A percentile compares a stretch with the other conserved stretches of the same genome.
Conservation (phyloP, 2,329 filamentous ascomycete species). For the Diaporthe humulicola region DNA sequence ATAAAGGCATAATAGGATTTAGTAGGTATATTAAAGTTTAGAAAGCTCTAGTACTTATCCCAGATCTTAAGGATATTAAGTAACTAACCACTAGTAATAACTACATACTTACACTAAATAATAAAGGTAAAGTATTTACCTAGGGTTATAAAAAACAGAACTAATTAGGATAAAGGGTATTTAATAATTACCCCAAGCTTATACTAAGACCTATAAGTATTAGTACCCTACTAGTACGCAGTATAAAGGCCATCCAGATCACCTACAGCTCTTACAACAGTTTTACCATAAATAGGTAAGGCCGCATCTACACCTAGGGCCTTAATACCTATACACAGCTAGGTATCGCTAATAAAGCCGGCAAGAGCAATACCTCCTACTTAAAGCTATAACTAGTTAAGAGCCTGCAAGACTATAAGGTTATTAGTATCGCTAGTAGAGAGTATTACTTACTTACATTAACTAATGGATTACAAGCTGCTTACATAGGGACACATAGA, state of each 20-base stretch:
- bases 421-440: too few species aligned
- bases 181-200: slow-evolving; percentile 63
- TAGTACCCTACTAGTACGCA: slow-evolving; percentile 50
- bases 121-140: slow-evolving; percentile 73
- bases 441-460: too few species aligned
- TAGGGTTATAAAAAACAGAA: slow-evolving; percentile 81
- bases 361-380: too few species aligned
- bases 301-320: too few species aligned
- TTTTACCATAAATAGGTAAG: too few species aligned
- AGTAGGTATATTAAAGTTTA: slow-evolving; percentile 53
- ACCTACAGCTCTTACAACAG: too few species aligned
- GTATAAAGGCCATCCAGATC: slow-evolving; percentile 74
- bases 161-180: slow-evolving; percentile 69
- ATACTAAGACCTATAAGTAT: slow-evolving; percentile 48
- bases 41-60: slow-evolving; percentile 65
- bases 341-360: slow-evolving; percentile 67
- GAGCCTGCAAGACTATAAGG: too few species aligned
- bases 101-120: slow-evolving; percentile 77
- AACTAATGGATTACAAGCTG: too few species aligned
- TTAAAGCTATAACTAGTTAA: too few species aligned
- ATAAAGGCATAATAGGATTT: slow-evolving; percentile 62
- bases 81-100: slow-evolving; percentile 77
- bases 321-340: too few species aligned
- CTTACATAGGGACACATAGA: too few species aligned
- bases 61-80: slow-evolving; percentile 75